Conservation (phyloP, 2,329 filamentous ascomycete species). For the Tolypocladium tropicale region DNA sequence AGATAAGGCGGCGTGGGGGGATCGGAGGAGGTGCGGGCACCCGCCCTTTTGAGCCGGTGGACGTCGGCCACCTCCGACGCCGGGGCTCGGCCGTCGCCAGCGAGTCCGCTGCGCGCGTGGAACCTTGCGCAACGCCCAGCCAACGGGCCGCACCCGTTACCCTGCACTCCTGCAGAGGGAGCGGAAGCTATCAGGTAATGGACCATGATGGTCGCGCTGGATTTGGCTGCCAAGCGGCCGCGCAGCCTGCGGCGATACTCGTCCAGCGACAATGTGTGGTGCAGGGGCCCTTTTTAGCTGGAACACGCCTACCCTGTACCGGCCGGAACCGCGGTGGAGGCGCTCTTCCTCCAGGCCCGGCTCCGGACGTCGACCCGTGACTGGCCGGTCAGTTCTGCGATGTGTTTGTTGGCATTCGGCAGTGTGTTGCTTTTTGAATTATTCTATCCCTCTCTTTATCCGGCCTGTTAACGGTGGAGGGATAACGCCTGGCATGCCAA, state of each 20-base stretch:
- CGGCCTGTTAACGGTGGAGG: background rate
- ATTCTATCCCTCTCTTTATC: background rate
- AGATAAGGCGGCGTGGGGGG: background rate
- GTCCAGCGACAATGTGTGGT: background rate
- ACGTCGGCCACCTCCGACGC: slow-evolving; percentile 6
- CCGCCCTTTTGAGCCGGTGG: background rate
- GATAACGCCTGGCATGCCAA: no score
- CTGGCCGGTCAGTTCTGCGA: background rate
- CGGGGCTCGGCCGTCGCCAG: background rate
- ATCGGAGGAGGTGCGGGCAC: background rate
- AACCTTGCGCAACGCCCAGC: background rate
- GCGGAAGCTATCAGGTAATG: background rate
- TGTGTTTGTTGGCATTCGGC: background rate
- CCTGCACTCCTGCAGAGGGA: no score
- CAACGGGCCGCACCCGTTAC: background rate
- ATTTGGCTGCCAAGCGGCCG: background rate
- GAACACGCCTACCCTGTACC: background rate
- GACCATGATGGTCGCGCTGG: background rate
- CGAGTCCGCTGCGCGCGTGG: background rate
- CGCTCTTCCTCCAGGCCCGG: background rate
- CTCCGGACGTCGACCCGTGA: background rate
- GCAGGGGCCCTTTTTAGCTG: background rate
- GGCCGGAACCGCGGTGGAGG: background rate
- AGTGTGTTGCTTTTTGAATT: background rate
- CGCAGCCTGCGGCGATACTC: background rate